Evolutionary conservation across 257 asterid genomes (phyloP).

Genomic region (Nicotiana obtusifolia): DNA sequence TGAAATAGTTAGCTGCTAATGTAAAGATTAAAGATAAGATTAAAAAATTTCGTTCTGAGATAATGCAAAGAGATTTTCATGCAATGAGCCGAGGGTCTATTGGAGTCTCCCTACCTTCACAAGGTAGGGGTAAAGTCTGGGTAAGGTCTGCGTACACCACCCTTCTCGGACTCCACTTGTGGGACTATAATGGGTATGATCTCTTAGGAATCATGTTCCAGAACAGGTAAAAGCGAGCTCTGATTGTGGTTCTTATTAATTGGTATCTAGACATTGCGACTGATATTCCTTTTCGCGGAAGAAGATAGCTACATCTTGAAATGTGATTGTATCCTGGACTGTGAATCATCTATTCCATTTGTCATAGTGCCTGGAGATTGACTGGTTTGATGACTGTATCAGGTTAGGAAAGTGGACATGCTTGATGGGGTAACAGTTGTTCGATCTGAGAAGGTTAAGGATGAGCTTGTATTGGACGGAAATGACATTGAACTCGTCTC

Average conservation of each 20-base stretch:
- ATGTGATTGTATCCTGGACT: background rate
- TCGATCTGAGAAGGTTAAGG: constrained; percentile 12
- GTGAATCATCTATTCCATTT: background rate
- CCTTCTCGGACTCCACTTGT: no score
- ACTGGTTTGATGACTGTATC: background rate
- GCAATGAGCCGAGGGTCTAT: no score
- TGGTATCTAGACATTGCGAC: background rate
- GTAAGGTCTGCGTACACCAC: no score
- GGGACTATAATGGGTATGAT: no score
- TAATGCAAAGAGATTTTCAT: background rate
- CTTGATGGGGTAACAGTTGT: constrained; percentile 9
- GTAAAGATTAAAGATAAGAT: background rate
- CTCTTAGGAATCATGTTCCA: no score
- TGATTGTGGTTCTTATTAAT: background rate
- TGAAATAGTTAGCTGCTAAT: background rate
- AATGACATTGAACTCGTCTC: constrained; percentile 8
- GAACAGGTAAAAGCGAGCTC: background rate
- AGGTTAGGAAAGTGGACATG: constrained; percentile 12
- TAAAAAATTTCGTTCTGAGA: background rate
- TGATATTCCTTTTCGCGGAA: no score
- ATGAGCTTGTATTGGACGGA: constrained; percentile 7
- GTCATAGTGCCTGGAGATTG: background rate
- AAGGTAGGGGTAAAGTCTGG: no score
- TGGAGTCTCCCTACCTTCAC: no score
- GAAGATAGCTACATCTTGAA: background rate